Evolutionary conservation across 2,329 filamentous ascomycete species (phyloP), one percentile per base, ranked within the genome.

Genomic region (Bipolaris bicolor): DNA sequence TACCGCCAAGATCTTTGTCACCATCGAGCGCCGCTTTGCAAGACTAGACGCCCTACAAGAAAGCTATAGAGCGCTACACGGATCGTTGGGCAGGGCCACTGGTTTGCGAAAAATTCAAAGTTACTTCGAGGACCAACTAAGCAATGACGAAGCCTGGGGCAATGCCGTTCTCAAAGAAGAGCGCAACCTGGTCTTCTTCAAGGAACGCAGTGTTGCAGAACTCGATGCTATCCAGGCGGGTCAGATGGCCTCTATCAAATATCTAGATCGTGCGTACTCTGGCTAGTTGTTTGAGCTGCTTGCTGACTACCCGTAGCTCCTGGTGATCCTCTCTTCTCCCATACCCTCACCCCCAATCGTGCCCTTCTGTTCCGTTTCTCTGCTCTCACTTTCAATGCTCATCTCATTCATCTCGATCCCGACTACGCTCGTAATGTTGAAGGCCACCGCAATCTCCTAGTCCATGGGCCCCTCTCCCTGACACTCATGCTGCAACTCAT

Each of bases 311-410:
- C 3, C 36, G 55, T 71, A 82, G 83, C 83, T 13, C 82, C 82
- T 18, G 68, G 77, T 2, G 57, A 76, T n/a, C 80, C 86, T 0
- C 80, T 84, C 45, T 85, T 86, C 65, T 79, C 78, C 16, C 81
- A 90, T 65, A 78, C 79, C 0, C 78, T 97, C 22, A 84, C 78
- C 0, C 91, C 92, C 0, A 88, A 88, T 2, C 81, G 85, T 2
- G 80, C 84, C 4, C 84, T 97, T 4, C 86, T 99, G 52, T 97
- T 96, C 79, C 87, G 93, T 57, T 98, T 94, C 81, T 95, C 90
- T 18, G 92, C 92, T 16, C 63, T 84, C 33, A 94, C 90, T 2
- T 93, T 92, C 81, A 99, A 99, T 76, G 91, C 92, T 1, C 95
- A 99, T 77, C 82, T 84, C 15, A 97, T 99, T 66, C 95, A 99